phyloP scores from a whole-genome alignment of 148 eudicot species.

The Beta vulgaris region DNA sequence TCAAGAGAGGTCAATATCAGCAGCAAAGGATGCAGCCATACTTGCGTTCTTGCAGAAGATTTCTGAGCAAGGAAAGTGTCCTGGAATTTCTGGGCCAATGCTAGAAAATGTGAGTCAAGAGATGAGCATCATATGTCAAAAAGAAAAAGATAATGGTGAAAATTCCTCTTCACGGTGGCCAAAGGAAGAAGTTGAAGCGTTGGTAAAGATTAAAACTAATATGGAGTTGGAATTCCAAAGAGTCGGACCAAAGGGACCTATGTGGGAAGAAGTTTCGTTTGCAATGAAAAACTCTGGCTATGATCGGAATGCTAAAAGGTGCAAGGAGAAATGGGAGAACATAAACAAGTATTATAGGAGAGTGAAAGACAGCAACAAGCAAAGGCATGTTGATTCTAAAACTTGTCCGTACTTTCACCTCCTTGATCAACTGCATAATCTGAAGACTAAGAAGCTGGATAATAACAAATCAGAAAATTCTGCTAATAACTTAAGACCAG shows the following conservation, averaged over 20 bases:
- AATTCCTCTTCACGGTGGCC: slow-evolving; percentile 67
- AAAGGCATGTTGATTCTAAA: slow-evolving; percentile 66
- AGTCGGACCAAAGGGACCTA: slow-evolving; percentile 53
- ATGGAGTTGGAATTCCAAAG: slow-evolving; percentile 50
- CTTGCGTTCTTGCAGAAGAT: slow-evolving; percentile 66
- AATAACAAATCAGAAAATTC: slow-evolving; percentile 37
- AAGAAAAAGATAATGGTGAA: slow-evolving; percentile 28
- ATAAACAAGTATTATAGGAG: slow-evolving; percentile 83
- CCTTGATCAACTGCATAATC: slow-evolving; percentile 53
- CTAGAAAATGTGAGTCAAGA: slow-evolving; percentile 28
- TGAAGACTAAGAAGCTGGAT: slow-evolving; percentile 40
- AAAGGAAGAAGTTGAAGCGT: slow-evolving; percentile 70
- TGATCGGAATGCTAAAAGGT: slow-evolving; percentile 66
- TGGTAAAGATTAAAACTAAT: slow-evolving; percentile 55
- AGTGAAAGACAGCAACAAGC: slow-evolving; percentile 72
- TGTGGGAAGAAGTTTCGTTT: slow-evolving; percentile 77
- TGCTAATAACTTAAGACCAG: slow-evolving; percentile 53
- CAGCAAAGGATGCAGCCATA: slow-evolving; percentile 77
- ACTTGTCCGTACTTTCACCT: slow-evolving; percentile 74
- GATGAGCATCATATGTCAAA: slow-evolving; percentile 19
- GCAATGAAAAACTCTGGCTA: slow-evolving; percentile 68
- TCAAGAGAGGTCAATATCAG: slow-evolving; percentile 53
- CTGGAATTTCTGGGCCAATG: slow-evolving; percentile 22
- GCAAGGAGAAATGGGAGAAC: slow-evolving; percentile 93
- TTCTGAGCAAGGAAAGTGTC: slow-evolving; percentile 35